Conservation (phyloP, 2,329 filamentous ascomycete species). For the Venturia aucupariae region DNA sequence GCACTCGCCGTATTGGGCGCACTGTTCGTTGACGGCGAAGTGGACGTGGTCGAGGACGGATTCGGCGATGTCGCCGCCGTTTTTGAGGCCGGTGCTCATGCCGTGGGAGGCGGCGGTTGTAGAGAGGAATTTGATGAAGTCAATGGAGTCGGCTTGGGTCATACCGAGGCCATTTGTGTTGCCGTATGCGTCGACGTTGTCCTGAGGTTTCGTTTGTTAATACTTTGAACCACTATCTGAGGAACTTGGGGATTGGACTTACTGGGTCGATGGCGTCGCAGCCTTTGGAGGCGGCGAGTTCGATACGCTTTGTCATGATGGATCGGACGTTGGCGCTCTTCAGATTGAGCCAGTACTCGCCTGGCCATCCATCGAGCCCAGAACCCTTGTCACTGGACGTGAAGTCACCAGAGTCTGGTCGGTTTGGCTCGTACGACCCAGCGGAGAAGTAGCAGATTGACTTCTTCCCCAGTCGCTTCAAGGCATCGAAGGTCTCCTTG, state of each 20-base stretch:
- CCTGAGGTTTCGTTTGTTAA: conserved; percentile 8
- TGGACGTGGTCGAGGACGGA: conserved; percentile 43
- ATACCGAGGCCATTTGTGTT: conserved; percentile 18
- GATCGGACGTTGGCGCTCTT: conserved; percentile 47
- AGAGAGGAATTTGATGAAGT: conserved; percentile 12
- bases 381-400: conserved; percentile 46
- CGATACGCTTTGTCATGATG: conserved; percentile 55
- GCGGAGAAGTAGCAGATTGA: conserved; percentile 60
- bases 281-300: conserved; percentile 50
- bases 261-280: conserved; percentile 50
- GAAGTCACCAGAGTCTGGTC: conserved; percentile 50
- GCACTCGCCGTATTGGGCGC: conserved; percentile 52
- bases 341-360: conserved; percentile 60
- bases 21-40: conserved; percentile 64
- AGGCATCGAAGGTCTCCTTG: conserved; percentile 7
- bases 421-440: conserved; percentile 57
- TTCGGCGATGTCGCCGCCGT: background rate
- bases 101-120: background rate
- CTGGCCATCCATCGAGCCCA: conserved; percentile 52
- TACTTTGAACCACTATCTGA: background rate
- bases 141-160: conserved; percentile 9
- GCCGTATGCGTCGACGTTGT: conserved; percentile 20
- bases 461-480: conserved; percentile 7
- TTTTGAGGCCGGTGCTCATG: conserved; percentile 37
- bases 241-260: background rate